A percentile compares a stretch with the other conserved stretches of the same genome.
phyloP scores from a whole-genome alignment of 306 rosid genomes.

The Pyrus bretschneideri region DNA sequence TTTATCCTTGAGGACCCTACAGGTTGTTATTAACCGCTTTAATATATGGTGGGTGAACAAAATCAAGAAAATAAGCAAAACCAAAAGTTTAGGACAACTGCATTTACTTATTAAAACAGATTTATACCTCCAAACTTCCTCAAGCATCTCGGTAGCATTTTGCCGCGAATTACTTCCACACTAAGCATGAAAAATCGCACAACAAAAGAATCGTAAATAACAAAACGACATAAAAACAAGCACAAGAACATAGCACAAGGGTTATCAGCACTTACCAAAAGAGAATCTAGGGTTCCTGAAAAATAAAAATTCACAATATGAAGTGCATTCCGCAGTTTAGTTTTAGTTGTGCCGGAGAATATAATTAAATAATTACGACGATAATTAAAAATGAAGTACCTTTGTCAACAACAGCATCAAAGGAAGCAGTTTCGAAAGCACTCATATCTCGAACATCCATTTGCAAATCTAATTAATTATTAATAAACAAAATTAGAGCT shows the following conservation, averaged over 20 bases:
- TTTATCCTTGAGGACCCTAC: conserved; percentile 88
- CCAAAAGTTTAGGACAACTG: conserved; percentile 11
- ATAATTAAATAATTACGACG: not conserved
- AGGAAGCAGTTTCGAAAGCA: conserved; percentile 51
- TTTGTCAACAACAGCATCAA: conserved; percentile 68
- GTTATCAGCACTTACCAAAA: conserved; percentile 42
- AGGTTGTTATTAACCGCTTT: conserved; percentile 92
- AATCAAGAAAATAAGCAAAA: conserved; percentile 57
- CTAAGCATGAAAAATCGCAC: conserved; percentile 30
- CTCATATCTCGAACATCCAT: conserved; percentile 86
- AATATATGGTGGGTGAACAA: conserved; percentile 68
- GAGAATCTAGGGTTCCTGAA: conserved; percentile 90
- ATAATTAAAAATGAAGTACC: conserved; percentile 26
- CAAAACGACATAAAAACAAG: not conserved
- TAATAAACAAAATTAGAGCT: not conserved
- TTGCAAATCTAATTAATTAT: conserved; percentile 44
- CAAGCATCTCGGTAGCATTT: conserved; percentile 70
- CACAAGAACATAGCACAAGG: conserved; percentile 23
- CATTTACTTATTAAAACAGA: conserved; percentile 23
- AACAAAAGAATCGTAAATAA: not conserved
- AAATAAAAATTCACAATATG: not conserved
- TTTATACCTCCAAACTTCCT: conserved; percentile 79
- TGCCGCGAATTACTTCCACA: conserved; percentile 67
- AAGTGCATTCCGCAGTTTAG: not conserved
- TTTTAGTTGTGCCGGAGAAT: no score